These are phyloP conservation scores for Hortiboletus campestris DNA, from an alignment of 768 basidiomycete genomes.

Conservation along the genomic window DNA sequence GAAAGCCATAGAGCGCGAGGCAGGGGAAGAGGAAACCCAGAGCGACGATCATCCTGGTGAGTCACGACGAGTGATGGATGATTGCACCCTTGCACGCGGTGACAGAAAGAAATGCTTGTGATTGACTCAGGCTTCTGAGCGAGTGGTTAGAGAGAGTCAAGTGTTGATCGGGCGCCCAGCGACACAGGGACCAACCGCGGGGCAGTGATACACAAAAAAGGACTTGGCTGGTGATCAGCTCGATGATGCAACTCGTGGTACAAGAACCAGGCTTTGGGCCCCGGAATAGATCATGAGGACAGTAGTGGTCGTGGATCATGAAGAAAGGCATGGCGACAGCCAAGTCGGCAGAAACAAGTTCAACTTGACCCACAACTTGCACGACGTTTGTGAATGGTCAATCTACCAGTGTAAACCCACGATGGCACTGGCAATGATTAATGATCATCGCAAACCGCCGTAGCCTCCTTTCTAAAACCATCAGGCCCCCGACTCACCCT, in stretches of 20 bases:
- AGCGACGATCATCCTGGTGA: slow-evolving; percentile 23
- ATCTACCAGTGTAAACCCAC: background rate
- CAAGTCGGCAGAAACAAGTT: no score
- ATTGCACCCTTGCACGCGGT: background rate
- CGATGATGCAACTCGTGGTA: background rate
- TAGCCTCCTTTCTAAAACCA: slow-evolving; percentile 2
- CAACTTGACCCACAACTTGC: no score
- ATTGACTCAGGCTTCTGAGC: background rate
- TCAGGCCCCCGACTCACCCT: background rate
- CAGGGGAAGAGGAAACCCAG: slow-evolving; percentile 20
- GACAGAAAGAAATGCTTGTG: background rate
- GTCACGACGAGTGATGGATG: background rate
- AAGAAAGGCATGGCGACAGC: no score
- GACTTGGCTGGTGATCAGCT: background rate
- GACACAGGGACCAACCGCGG: no score
- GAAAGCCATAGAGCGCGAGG: slow-evolving; percentile 20
- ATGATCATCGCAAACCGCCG: slow-evolving; percentile 3
- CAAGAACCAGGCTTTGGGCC: background rate
- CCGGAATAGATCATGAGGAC: no score
- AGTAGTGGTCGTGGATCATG: background rate
- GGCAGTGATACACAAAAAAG: no score
- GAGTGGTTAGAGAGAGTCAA: background rate
- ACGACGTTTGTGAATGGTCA: background rate
- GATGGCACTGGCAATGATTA: background rate
- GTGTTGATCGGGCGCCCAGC: no score